Base-by-base conservation (phyloP, 202 grass and related monocot species). In the Setaria viridis region DNA sequence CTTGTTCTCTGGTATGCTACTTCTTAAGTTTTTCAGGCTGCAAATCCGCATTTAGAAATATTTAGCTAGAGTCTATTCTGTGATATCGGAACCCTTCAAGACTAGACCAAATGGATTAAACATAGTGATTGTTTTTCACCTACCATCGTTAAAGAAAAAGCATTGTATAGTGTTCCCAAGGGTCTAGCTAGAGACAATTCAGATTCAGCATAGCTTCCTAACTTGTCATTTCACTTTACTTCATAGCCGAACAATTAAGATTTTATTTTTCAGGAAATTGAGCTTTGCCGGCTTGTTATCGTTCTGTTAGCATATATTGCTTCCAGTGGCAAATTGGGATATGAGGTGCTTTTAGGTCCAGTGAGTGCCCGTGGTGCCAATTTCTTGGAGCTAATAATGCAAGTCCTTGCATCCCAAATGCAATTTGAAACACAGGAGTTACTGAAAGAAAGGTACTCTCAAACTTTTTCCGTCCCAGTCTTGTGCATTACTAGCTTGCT, bases 221-320 rank as follows among this genome's bases (percentile, higher is more conserved):
- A 70, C 48, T 79, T 50, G 2, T 41, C 48, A 17, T 67, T 67
- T 43, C 35, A 85, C 74, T 78, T 70, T 65, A 56, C 15, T 33
- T 53, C 34, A 66, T 60, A 45, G 15, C 74, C 76, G 8, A 62
- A 11, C 15, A 86, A 67, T 15, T 85, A 66, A 66, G n/a, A 11
- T 49, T 33, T 47, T 87, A 62, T 85, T 75, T 81, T 96, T 84
- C 67, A 95, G 93, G 93, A 87, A 33, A 80, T 98, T 74, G 93
- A 95, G 67, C 93, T 98, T 86, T 83, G 85, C 43, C 89, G 90
- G 62, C 84, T 84, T 85, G 86, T 92, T 74, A 87, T 98, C 79
- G 83, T 91, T 89, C 81, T 98, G 42, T 79, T 98, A 62, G 95
- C 93, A 10, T 95, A 92, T 72, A 92, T 98, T 87, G 93, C 95